phyloP scores from a whole-genome alignment of 1,284 basidiomycete species.

The Cryptococcus floricola region DNA sequence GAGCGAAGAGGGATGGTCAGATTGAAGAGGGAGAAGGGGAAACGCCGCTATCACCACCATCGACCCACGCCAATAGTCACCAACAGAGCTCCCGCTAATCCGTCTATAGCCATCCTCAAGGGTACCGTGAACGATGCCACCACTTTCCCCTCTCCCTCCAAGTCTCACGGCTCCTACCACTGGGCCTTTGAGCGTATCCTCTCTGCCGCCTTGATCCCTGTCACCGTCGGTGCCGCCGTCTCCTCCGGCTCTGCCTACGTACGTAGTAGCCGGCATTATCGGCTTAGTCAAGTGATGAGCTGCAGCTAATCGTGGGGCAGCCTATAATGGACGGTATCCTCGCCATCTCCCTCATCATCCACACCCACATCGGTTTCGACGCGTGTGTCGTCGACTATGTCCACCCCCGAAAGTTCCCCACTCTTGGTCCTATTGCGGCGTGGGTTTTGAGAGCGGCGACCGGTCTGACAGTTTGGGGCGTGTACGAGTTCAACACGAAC shows the following conservation, averaged over 20 bases:
- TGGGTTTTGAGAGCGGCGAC: constrained; percentile 79
- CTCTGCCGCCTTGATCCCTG: constrained; percentile 79
- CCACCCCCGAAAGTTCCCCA: constrained; percentile 87
- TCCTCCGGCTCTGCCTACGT: constrained; percentile 63
- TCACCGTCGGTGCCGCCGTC: constrained; percentile 76
- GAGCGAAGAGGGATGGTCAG: not conserved
- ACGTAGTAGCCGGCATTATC: constrained; percentile 19
- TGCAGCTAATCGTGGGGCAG: constrained; percentile 26
- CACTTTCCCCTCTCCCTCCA: constrained; percentile 74
- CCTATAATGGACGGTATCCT: constrained; percentile 85
- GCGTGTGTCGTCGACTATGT: constrained; percentile 78
- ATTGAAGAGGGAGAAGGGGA: not conserved
- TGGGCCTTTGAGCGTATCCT: constrained; percentile 96
- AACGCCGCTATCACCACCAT: not conserved
- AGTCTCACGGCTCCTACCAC: constrained; percentile 87
- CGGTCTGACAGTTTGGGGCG: constrained; percentile 77
- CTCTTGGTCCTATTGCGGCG: constrained; percentile 62
- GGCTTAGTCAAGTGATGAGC: not conserved
- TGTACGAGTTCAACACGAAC: constrained; percentile 97
- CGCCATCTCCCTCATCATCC: constrained; percentile 80
- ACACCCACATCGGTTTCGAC: constrained; percentile 87
- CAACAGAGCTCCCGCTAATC: not conserved
- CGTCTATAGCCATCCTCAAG: constrained; percentile 71
- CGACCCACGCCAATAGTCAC: not conserved
- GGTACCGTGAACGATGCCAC: constrained; percentile 96